These are phyloP conservation scores for Lojkania enalia DNA, from an alignment of 2,329 filamentous ascomycete genomes.

Conservation along the genomic window DNA sequence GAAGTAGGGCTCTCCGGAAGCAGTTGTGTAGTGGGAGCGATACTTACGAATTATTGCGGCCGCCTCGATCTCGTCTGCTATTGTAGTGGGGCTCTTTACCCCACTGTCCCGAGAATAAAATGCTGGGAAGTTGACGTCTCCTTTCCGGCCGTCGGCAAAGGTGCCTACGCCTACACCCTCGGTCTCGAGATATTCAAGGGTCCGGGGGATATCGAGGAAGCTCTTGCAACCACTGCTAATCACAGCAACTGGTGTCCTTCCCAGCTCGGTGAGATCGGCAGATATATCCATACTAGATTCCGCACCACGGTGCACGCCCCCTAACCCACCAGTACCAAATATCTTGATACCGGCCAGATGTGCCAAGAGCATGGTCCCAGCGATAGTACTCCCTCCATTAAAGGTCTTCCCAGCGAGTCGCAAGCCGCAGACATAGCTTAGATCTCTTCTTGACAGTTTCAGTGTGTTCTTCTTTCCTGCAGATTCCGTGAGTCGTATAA, in stretches of 20 bases:
- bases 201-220: conserved; percentile 88
- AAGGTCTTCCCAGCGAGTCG: conserved; percentile 67
- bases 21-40: too few relatives aligned
- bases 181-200: conserved; percentile 77
- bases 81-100: conserved; percentile 72
- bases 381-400: conserved; percentile 90
- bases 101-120: conserved; percentile 93
- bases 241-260: conserved; percentile 84
- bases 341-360: conserved; percentile 84
- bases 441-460: conserved; percentile 86
- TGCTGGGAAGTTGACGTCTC: conserved; percentile 80
- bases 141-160: conserved; percentile 78
- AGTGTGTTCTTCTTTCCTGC: conserved; percentile 68
- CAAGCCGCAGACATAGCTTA: conserved; percentile 78
- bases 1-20: too few relatives aligned
- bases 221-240: conserved; percentile 92
- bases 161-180: conserved; percentile 82
- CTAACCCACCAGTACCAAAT: conserved; percentile 92
- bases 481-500: conserved; percentile 68
- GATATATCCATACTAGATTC: conserved; percentile 90
- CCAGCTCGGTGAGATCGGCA: conserved; percentile 91
- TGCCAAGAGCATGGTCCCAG: conserved; percentile 89
- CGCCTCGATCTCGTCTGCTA: conserved; percentile 77
- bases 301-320: conserved; percentile 89
- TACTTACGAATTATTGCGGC: conserved; percentile 78